Base-by-base conservation (phyloP, 768 basidiomycete species). In the Amanita inopinata region DNA sequence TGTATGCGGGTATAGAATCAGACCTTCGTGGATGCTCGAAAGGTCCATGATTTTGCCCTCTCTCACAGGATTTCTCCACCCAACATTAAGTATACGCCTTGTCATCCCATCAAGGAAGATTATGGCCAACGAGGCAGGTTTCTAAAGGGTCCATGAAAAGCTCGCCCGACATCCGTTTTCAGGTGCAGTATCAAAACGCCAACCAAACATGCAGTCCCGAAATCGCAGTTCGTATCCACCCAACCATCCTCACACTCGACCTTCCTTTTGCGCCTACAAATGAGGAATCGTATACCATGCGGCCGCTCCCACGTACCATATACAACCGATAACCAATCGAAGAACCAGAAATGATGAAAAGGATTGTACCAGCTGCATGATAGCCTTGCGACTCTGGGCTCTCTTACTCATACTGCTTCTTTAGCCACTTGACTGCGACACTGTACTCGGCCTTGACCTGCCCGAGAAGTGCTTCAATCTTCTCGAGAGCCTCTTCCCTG, bases 391-490 rank as follows among this genome's bases (percentile, higher is more conserved):
- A 23, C 3, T 41, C 31, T 14, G 14, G 14, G 19, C 40, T n/a
- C 2, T 2, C n/a, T 31, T 54, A 40, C 27, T 58, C 57, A 51
- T 64, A 70, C 53, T 61, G 66, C 17, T 72, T 58, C 61, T 67
- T 71, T 54, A 96, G 60, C 73, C 79, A 85, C 33, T 56, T 60
- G 56, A 83, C 76, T 4, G 90, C 89, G 14, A 69, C 69, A 6
- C 57, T 61, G 52, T 89, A 85, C 51, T 93, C 84, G 41, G 62
- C 60, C 58, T 80, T 79, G 39, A 84, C 79, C 47, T 67, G 64
- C 28, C 50, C 53, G 22, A 93, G 63, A 34, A 85, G 62, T 3
- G 57, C 64, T 41, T 56, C 59, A 59, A 92, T 87, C 58, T 62
- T 65, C 0, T 57, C 58, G 12, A 86, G 59, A 11, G 84, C 81